Base-by-base conservation (phyloP, 768 basidiomycete genomes). In the Cystofilobasidium ferigula region DNA sequence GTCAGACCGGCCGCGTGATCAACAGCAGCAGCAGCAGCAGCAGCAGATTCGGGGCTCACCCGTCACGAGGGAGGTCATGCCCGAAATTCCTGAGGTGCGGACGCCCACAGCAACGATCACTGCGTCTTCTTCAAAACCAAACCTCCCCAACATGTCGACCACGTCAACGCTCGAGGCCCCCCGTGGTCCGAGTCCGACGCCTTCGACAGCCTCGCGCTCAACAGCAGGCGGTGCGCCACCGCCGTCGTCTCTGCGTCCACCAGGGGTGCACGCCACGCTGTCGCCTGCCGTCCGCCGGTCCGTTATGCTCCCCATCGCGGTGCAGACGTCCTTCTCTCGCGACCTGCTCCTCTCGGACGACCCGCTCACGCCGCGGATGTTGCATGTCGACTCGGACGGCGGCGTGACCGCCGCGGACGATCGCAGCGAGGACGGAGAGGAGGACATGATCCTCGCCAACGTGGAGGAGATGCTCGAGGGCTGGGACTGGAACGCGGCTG, bases 381-480 rank as follows among this genome's bases (percentile, higher is more conserved):
- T 78, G 92, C 20, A 80, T 13, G 81, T 81, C 30, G 84, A 83
- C 34, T 78, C 77, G 12, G 82, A 82, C 20, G 77, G 77, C 22
- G 83, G 80, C 8, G 54, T n/a, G n/a, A n/a, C n/a, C n/a, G n/a
- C n/a, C n/a, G n/a, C n/a, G n/a, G n/a, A n/a, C n/a, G n/a, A n/a
- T n/a, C n/a, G 62, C 30, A 71, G 62, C 2, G 74, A 73, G 32
- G 69, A 63, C 16, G 69, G 67, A 24, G 71, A 71, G 16, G 70
- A 83, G 14, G 86, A 89, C 69, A 88, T 86, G 12, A 89, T 89
- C 4, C 81, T 99, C 77, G 79, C 86, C 7, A 95, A 85, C 75
- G 91, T 99, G 2, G 95, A 99, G 74, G 95, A 99, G 74, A 93
- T 99, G 90, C 80, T 99, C 30, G 95, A 99, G 72, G 93, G 95